Percentiles rank a stretch among this genome's conserved stretches.
phyloP scores from a whole-genome alignment of 2,329 filamentous ascomycete genomes.

The Ascochyta fabae region DNA sequence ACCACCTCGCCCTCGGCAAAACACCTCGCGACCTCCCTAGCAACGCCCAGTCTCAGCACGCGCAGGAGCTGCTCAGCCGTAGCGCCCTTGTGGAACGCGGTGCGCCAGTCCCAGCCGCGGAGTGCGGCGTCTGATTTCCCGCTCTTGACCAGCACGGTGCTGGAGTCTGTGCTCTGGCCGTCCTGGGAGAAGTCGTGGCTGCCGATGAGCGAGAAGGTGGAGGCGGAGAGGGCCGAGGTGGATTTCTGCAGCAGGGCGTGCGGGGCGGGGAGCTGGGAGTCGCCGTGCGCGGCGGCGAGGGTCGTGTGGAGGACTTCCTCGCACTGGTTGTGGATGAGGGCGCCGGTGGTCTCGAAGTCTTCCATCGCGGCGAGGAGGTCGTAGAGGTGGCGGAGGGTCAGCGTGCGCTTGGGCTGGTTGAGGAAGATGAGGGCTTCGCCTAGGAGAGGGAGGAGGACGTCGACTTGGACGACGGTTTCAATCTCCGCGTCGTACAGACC shows the following conservation, averaged over 20 bases:
- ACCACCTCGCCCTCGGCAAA: slow-evolving; percentile 71
- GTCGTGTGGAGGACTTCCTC: slow-evolving; percentile 81
- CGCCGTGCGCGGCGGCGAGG: slow-evolving; percentile 69
- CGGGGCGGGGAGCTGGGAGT: slow-evolving; percentile 26
- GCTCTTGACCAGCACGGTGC: slow-evolving; percentile 55
- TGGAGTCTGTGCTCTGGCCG: slow-evolving; percentile 50
- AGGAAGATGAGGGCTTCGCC: slow-evolving; percentile 84
- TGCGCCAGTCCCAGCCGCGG: slow-evolving; percentile 77
- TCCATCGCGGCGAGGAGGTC: slow-evolving; percentile 78
- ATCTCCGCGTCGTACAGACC: slow-evolving; percentile 83
- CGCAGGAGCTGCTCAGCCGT: slow-evolving; percentile 74
- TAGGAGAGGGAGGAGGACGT: slow-evolving; percentile 81
- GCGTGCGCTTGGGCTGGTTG: slow-evolving; percentile 64
- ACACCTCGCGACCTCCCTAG: slow-evolving; percentile 72
- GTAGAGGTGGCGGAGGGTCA: slow-evolving; percentile 76
- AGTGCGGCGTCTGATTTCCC: slow-evolving; percentile 51
- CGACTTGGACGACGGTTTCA: slow-evolving; percentile 84
- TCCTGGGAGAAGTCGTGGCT: slow-evolving; percentile 67
- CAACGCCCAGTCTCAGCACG: slow-evolving; percentile 74
- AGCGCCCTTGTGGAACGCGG: slow-evolving; percentile 61
- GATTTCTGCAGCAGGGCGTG: slow-evolving; percentile 62
- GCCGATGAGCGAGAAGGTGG: slow-evolving; percentile 73
- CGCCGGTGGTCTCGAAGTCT: slow-evolving; percentile 77
- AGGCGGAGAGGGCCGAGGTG: slow-evolving; percentile 60
- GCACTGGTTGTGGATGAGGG: slow-evolving; percentile 74